Conservation (phyloP, 2,329 filamentous ascomycete species). For the Fusarium luffae region DNA sequence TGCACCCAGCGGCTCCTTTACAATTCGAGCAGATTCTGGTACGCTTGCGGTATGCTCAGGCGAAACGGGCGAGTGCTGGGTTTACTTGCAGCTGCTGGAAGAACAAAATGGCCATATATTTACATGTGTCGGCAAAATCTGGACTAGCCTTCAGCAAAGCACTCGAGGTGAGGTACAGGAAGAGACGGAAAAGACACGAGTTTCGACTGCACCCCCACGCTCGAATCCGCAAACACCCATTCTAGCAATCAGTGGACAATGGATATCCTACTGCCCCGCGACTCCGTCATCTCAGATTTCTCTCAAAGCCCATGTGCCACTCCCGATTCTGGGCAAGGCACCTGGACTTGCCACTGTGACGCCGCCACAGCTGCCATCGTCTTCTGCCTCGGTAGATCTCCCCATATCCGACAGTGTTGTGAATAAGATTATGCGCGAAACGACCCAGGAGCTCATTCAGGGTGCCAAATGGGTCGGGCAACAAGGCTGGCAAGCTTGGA, state of each 20-base stretch:
- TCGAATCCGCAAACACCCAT: constrained; percentile 69
- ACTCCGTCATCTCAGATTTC: constrained; percentile 76
- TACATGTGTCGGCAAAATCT: constrained; percentile 85
- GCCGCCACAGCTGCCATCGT: constrained; percentile 74
- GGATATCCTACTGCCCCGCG: constrained; percentile 82
- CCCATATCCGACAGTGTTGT: constrained; percentile 76
- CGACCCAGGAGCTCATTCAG: constrained; percentile 81
- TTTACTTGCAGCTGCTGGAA: constrained; percentile 68
- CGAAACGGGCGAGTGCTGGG: constrained; percentile 85
- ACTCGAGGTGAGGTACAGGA: constrained; percentile 60
- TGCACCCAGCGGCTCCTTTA: constrained; percentile 76
- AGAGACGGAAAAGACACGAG: constrained; percentile 57
- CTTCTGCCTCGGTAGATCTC: constrained; percentile 77
- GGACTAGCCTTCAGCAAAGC: constrained; percentile 83
- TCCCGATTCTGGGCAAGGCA: constrained; percentile 65
- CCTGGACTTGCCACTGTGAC: constrained; percentile 69
- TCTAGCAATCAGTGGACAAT: constrained; percentile 75
- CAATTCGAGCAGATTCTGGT: constrained; percentile 76
- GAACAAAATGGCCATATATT: constrained; percentile 60
- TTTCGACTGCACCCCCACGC: constrained; percentile 52
- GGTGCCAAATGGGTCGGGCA: constrained; percentile 81
- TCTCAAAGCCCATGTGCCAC: constrained; percentile 72
- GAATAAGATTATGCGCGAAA: constrained; percentile 81
- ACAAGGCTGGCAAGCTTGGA: constrained; percentile 80
- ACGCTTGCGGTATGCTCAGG: constrained; percentile 82